Base-by-base conservation (phyloP, 2,329 filamentous ascomycete species). In the Aspergillus novoparasiticus region DNA sequence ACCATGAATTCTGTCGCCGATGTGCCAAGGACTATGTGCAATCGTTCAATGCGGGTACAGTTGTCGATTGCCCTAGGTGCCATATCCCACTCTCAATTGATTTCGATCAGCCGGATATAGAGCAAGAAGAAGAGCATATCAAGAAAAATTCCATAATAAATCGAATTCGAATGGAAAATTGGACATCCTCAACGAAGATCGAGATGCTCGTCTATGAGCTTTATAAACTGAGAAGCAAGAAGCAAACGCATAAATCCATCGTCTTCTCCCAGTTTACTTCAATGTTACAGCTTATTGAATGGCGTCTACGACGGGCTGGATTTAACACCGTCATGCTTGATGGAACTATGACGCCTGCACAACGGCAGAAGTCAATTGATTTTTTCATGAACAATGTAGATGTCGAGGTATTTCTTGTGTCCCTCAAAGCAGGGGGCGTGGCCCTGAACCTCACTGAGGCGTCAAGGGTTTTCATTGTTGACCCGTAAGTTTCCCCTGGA, bases 111-210 rank as follows among this genome's bases (percentile, higher is more conserved):
- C 93, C 94, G 0, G 94, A 96, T 69, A 94, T 97, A 59, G 94
- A 97, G 78, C 94, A 97, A 78, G 92, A 97, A 66, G 91, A 94
- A 76, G 85, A 88, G 1, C 81, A 89, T 8, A 89, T 97, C 64
- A 97, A 97, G 85, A 97, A 97, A 80, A 94, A 89, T 16, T 97
- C 93, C 1, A 99, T 99, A 77, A 96, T 98, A 83, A 98, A 98
- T 77, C 91, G 95, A 60, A 98, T 99, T 80, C 93, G 94, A 79
- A 97, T 98, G 94, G 92, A 96, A 76, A 92, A 98, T 72, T 99
- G 95, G 95, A 97, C 93, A 0, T 97, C 93, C 0, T 97, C 93
- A 1, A 97, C 94, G 66, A 99, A 99, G 82, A 99, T 99, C 69
- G 95, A 99, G 80, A 89, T 96, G 76, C 87, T 99, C 6, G 90